Evolutionary conservation across 768 basidiomycete species (phyloP).

Genomic region (Boletales sp.): DNA sequence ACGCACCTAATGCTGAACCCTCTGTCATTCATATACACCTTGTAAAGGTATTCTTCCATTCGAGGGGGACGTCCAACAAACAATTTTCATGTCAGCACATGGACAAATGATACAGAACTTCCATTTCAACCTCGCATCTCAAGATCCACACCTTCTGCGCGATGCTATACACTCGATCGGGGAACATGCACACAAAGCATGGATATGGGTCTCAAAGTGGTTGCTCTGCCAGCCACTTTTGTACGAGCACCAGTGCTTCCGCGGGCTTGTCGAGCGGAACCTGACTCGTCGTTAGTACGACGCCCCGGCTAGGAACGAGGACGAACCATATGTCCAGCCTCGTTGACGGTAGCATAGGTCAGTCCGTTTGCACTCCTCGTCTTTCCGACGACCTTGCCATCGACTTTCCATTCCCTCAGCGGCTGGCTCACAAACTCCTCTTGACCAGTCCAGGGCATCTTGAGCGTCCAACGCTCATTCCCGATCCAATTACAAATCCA

Average conservation of each 20-base stretch:
- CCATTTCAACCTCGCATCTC: background rate
- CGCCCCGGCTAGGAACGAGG: background rate
- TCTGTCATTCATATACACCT: background rate
- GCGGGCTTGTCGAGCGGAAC: slow-evolving; percentile 58
- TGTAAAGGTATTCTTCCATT: slow-evolving; percentile 9
- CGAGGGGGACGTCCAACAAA: background rate
- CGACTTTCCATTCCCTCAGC: slow-evolving; percentile 57
- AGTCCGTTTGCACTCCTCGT: slow-evolving; percentile 51
- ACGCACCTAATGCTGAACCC: background rate
- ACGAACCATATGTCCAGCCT: slow-evolving; percentile 70
- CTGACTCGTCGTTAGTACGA: slow-evolving; percentile 19
- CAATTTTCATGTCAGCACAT: slow-evolving; percentile 1
- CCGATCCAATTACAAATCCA: slow-evolving; percentile 81
- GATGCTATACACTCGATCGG: background rate
- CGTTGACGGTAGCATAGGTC: slow-evolving; percentile 58
- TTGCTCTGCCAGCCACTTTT: slow-evolving; percentile 38
- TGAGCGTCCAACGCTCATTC: slow-evolving; percentile 73
- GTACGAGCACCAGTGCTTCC: slow-evolving; percentile 45
- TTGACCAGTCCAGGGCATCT: slow-evolving; percentile 64
- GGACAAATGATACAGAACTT: background rate
- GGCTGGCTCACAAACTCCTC: slow-evolving; percentile 42
- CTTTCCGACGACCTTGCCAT: slow-evolving; percentile 44
- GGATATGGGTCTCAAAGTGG: slow-evolving; percentile 5
- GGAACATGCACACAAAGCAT: background rate
- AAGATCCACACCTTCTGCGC: background rate